Evolutionary conservation across 768 basidiomycete genomes (phyloP).

Genomic region (Rhizopogon vulgaris): DNA sequence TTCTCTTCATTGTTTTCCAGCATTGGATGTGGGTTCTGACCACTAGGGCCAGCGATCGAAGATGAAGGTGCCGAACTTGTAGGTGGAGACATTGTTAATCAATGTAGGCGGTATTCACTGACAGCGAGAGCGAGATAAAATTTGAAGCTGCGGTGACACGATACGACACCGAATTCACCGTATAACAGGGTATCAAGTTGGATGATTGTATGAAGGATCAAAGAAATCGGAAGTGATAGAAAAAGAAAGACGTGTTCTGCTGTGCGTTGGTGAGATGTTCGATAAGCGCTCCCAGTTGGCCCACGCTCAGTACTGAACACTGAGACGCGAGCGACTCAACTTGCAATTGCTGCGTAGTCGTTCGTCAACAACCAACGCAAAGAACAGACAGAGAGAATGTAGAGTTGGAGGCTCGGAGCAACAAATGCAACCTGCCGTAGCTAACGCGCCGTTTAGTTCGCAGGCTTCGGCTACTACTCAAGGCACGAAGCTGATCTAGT

Average conservation of each 20-base stretch:
- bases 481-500: neutral
- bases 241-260: constrained; percentile 32
- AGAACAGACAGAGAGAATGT: constrained; percentile 13
- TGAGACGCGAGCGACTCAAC: constrained; percentile 23
- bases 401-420: constrained; percentile 4
- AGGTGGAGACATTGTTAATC: constrained; percentile 40
- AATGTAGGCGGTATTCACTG: constrained; percentile 10
- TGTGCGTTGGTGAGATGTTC: constrained; percentile 27
- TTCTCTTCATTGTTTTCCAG: constrained; percentile 66
- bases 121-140: neutral
- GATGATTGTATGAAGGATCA: constrained; percentile 17
- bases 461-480: constrained; percentile 24
- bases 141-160: neutral
- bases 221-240: constrained; percentile 26
- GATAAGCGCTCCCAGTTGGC: constrained; percentile 27
- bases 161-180: constrained; percentile 1
- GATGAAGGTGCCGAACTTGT: constrained; percentile 41
- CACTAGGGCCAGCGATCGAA: constrained; percentile 43
- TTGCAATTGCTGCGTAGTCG: constrained; percentile 23
- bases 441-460: constrained; percentile 18
- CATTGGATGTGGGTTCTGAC: constrained; percentile 43
- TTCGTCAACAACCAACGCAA: constrained; percentile 31
- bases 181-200: constrained; percentile 20
- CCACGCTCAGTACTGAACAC: constrained; percentile 23
- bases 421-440: constrained; percentile 3